Evolutionary conservation across 176 grass and related monocot genomes (phyloP), one percentile per base, ranked within the genome.

Genomic region (Bothriochloa decipiens): DNA sequence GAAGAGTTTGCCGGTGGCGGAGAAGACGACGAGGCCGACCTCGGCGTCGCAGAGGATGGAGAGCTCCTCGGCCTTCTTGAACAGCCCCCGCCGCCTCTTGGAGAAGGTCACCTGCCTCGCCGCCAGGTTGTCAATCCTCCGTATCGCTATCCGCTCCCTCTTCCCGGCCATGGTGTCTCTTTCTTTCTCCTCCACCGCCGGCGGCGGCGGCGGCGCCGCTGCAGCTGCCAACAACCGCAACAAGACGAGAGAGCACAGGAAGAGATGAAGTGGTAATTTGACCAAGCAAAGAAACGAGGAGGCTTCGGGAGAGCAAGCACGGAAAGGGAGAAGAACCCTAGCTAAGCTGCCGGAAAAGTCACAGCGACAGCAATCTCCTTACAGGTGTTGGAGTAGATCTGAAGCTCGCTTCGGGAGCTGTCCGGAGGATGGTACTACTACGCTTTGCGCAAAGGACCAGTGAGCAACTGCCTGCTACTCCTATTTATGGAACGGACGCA

Each of bases 51-150:
- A 98, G 77, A 95, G 86, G 76, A 98, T 85, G 75, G 91, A 78
- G 79, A 98, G 92, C 78, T 98, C 95, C 82, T 91, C 73, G 6
- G 91, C 89, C 91, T 98, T 95, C 80, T 98, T 95, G 83, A 98
- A 94, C 1, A 95, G 64, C 12, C 90, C 95, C 87, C 93, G 82
- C 27, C 91, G 88, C 42, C 95, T 78, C 88, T 95, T 97, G 45
- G 90, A 92, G 90, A 92, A 95, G 11, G 95, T 97, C 41, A 95
- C 92, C 91, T 95, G 95, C 88, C 88, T 86, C 35, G 89, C 86
- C 77, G 91, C 72, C 52, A 76, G 70, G 73, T 91, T 94, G 45
- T 95, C 91, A 43, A 97, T 97, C 82, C 69, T 93, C 89, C 84
- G 81, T 72, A 95, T 88, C 87, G 84, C 35, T 58, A 97, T 90